phyloP scores from a whole-genome alignment of 768 basidiomycete genomes.

The Auriscalpium orientale region DNA sequence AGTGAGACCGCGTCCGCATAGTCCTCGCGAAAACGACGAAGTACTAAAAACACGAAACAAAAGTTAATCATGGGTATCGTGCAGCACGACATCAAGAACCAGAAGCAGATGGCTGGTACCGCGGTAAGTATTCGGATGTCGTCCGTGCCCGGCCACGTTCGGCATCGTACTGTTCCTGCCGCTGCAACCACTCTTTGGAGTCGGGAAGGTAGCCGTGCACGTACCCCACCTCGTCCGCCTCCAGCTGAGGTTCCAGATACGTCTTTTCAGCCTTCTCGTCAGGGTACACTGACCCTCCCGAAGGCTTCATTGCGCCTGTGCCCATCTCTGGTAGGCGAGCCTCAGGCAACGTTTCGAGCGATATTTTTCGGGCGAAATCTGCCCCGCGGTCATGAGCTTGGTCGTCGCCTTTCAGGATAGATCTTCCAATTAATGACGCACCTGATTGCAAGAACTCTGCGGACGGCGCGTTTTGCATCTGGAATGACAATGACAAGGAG shows the following conservation, averaged over 20 bases:
- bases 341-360: background rate
- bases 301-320: background rate
- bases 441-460: background rate
- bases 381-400: background rate
- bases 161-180: background rate
- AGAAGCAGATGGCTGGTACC: background rate
- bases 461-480: background rate
- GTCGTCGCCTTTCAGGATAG: background rate
- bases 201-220: background rate
- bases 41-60: background rate
- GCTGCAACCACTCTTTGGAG: background rate
- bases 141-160: background rate
- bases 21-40: background rate
- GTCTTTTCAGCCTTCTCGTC: background rate
- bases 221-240: background rate
- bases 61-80: background rate
- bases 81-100: no score
- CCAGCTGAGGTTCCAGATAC: background rate
- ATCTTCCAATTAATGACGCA: background rate
- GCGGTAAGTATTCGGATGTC: background rate
- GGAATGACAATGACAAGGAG: background rate
- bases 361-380: background rate
- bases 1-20: background rate
- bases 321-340: background rate
- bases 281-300: background rate